Evolutionary conservation across 805 yeast species (phyloP), one percentile per base, ranked within the genome.

Genomic region (Cyberlindnera meyerae): DNA sequence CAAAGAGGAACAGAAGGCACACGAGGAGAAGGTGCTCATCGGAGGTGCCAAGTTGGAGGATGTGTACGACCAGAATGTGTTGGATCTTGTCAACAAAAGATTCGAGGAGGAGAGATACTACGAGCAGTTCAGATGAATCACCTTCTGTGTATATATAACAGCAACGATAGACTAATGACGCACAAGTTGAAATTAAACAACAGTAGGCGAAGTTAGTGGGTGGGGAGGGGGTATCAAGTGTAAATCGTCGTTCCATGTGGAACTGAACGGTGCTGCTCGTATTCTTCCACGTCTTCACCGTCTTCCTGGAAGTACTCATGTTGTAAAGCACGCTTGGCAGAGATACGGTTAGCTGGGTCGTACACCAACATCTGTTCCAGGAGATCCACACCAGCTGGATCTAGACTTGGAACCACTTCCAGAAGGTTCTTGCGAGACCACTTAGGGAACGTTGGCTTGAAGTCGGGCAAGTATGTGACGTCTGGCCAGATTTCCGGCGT

Each of bases 401-500:
- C 96, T 42, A 93, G 69, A 11, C 77, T 73, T 2, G 96, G 93
- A 22, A 86, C 89, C 34, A 75, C 71, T 29, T 71, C 73, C n/a
- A 76, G 65, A 52, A 93, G 62, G 51, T 77, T 75, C 61, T 79
- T 84, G 53, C 80, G 78, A 29, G 71, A 61, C 95, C 96, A 87
- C 58, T 84, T 86, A 18, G 96, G 96, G 71, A 89, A 87, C 14
- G 95, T 83, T 31, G 90, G 78, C 62, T 88, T 88, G 66, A 82
- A 93, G 63, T 93, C 97, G 13, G 97, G 96, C 58, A 93, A 69
- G 43, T 82, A 76, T 29, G 81, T 75, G 31, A 93, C 95, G 48
- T 89, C 96, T 7, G 97, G 97, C 98, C 98, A 93, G 14, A 75
- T 69, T 34, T 84, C 85, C 59, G 87, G 96, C 44, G 75, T 83